Evolutionary conservation across 345 rosid genomes (phyloP), one percentile per base, ranked within the genome.

Genomic region (Diplotaxis tenuifolia): DNA sequence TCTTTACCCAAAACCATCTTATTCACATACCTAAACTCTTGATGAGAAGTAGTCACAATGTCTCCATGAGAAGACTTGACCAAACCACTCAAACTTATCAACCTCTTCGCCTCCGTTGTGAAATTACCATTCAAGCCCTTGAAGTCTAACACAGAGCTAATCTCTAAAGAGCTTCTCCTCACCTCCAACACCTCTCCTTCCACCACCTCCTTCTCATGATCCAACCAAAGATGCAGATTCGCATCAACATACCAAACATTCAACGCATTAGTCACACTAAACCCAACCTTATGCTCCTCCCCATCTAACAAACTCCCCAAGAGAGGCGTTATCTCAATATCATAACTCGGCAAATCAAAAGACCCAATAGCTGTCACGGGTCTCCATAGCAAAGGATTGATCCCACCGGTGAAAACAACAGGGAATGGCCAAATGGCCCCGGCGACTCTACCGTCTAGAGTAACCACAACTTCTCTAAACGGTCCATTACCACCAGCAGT

Each of bases 361-460:
- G 98, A 90, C 18, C 96, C 96, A 16, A 91, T 86, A 8, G 75
- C 97, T 1, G 89, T 79, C 63, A 91, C 86, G 1, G 96, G 98
- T 68, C 91, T 86, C 97, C 98, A 93, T 11, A 93, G 73, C 1
- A 91, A 85, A 58, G 94, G 94, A 81, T 86, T 93, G 25, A 89
- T 71, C 34, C 97, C 98, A 32, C 98, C 98, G 0, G 98, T 91
- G 76, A 77, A 93, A 53, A 91, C 81, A 68, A 93, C 97, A 23
- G 98, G 89, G 69, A 93, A 93, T 32, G 97, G 98, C 92, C 96
- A 93, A 50, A 91, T 40, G 0, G 89, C 90, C 57, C 98, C 97
- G 5, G 89, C 87, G 0, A 81, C n/a, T n/a, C 64, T 59, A 0
- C 84, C 92, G 57, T 93, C 97, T 16, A 93, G 84, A 62, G 78